Base-by-base conservation (phyloP, 2,329 filamentous ascomycete genomes). In the Monosporascus cannonballus region DNA sequence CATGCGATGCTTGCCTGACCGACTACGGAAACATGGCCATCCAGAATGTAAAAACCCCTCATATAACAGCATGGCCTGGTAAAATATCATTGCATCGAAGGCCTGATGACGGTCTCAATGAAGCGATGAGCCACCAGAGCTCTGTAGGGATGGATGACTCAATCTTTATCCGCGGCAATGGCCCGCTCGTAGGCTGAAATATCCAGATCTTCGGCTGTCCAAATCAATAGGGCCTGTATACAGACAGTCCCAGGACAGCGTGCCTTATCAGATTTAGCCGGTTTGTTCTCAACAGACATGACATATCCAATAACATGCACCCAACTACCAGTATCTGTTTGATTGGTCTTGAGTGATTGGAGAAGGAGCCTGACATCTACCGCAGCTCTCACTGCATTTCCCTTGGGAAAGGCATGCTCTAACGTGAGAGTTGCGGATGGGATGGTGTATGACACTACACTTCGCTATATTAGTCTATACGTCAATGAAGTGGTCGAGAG, bases 281-380 rank as follows among this genome's bases (percentile, higher is more conserved):
- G 3, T 4, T 44, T 25, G 17, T 47, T 50, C 11, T 54, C 57
- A 46, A 61, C 49, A 44, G 66, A 66, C 41, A 74, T 77, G 51
- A 92, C 75, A 67, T 95, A 95, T 6, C 92, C 93, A 59, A 96
- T 81, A 3, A 96, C 78, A 66, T 96, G 96, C 48, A 96, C 71
- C 91, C 92, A 96, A 54, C 86, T 79, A n/a, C 93, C 93, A 25
- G 87, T 73, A 49, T 84, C 78, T 50, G 87, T 78, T 49, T 88
- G 77, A 52, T 85, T 78, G 22, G 78, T 71, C 20, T 80, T 81
- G 53, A 94, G 71, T 9, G 73, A 77, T 61, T 85, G 79, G 5
- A 96, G 77, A 3, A 95, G 69, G 58, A 92, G 80, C 50, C 81
- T 78, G 54, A 95, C 78, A 62, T 94, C 83, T 37, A 96, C 88